Conservation (phyloP, 73 alveolate species). For the Paramecium octaurelia region DNA sequence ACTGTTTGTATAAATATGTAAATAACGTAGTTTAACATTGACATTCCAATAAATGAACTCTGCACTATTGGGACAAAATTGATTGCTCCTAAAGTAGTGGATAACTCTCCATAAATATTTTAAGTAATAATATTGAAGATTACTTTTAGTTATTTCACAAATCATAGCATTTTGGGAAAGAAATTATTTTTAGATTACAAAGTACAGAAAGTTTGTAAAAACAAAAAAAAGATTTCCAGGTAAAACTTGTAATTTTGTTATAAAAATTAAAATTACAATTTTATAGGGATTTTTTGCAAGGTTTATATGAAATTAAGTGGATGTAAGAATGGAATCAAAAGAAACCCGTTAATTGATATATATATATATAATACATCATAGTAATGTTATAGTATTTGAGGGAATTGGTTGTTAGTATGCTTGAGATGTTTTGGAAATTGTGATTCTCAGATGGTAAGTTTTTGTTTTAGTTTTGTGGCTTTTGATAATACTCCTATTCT, state of each 20-base stretch:
- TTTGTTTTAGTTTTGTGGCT: too few species aligned
- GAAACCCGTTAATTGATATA: too few species aligned
- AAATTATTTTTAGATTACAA: too few species aligned
- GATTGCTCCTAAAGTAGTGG: background rate
- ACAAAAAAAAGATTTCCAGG: too few species aligned
- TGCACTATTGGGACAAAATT: background rate
- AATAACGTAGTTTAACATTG: background rate
- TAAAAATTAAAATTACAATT: background rate
- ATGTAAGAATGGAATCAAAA: too few species aligned
- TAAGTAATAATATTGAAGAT: background rate
- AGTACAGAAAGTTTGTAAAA: background rate
- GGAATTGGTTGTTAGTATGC: too few species aligned
- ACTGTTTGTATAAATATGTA: background rate
- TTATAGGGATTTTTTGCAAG: too few species aligned
- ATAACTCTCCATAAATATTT: background rate
- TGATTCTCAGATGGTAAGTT: too few species aligned
- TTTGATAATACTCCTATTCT: background rate
- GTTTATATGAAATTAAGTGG: too few species aligned
- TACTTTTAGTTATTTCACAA: background rate
- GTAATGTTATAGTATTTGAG: too few species aligned
- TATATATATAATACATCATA: too few species aligned
- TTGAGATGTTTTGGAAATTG: too few species aligned
- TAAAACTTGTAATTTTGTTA: background rate
- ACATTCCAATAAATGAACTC: background rate
- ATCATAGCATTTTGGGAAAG: background rate